Evolutionary conservation across 805 yeast genomes (phyloP).

Genomic region (Hermanozyma aechmeae): DNA sequence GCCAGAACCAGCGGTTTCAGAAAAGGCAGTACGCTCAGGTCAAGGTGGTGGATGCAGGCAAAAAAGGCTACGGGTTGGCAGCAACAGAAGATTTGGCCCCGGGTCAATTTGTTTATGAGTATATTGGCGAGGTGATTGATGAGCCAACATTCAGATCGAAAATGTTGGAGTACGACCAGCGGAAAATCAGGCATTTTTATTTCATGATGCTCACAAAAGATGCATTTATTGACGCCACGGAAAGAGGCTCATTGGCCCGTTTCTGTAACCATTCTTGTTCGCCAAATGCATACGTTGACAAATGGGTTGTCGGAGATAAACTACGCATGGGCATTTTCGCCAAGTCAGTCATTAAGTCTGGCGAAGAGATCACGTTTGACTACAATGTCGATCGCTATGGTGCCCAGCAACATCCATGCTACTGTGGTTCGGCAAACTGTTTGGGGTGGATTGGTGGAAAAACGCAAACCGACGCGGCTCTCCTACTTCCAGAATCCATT

Average conservation of each 20-base stretch:
- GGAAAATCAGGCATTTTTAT: constrained; percentile 72
- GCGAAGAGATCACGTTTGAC: constrained; percentile 89
- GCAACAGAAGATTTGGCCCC: constrained; percentile 51
- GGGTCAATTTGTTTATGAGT: constrained; percentile 78
- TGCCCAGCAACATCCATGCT: constrained; percentile 87
- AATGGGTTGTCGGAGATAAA: constrained; percentile 92
- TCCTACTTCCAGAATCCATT: constrained; percentile 70
- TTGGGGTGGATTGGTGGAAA: constrained; percentile 93
- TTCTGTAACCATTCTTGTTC: constrained; percentile 93
- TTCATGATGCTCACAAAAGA: constrained; percentile 93
- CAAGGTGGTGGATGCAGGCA: constrained; percentile 74
- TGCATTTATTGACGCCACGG: constrained; percentile 91
- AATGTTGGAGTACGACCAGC: constrained; percentile 63
- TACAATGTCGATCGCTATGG: constrained; percentile 96
- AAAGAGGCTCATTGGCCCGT: constrained; percentile 79
- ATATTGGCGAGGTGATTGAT: constrained; percentile 88
- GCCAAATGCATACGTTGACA: constrained; percentile 92
- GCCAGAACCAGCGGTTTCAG: constrained; percentile 88
- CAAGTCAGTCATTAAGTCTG: constrained; percentile 55
- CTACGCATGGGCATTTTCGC: constrained; percentile 93
- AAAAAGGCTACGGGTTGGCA: constrained; percentile 85
- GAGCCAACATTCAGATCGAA: constrained; percentile 66
- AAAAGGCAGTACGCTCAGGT: constrained; percentile 60
- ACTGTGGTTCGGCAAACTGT: constrained; percentile 90
- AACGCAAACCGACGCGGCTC: constrained; percentile 89